Conservation (phyloP, 495 filamentous ascomycete species). For the Aspergillus olivimuriae region DNA sequence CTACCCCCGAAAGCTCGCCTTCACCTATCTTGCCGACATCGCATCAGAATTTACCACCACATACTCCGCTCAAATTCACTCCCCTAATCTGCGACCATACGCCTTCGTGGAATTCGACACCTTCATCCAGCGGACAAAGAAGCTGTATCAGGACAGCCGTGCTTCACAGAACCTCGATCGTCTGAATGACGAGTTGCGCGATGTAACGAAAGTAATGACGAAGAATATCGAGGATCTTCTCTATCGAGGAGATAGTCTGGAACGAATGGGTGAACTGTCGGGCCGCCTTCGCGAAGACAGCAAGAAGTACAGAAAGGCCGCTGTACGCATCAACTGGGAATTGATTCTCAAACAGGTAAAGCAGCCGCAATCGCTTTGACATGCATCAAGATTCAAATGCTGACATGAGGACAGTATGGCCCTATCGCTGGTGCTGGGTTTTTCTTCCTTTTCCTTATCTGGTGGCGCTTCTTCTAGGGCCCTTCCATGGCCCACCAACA, state of each 20-base stretch:
- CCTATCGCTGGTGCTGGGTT: slow-evolving; percentile 74
- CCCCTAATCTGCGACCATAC: slow-evolving; percentile 76
- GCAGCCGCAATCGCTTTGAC: slow-evolving; percentile 3
- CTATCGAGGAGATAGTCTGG: slow-evolving; percentile 89
- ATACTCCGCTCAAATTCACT: slow-evolving; percentile 69
- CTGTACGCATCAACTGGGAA: slow-evolving; percentile 98
- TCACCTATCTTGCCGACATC: slow-evolving; percentile 95
- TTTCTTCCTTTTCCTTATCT: slow-evolving; percentile 77
- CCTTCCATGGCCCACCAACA: slow-evolving; percentile 3
- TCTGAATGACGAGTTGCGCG: slow-evolving; percentile 89
- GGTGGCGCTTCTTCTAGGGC: slow-evolving; percentile 82
- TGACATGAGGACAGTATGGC: slow-evolving; percentile 59
- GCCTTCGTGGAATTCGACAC: slow-evolving; percentile 97
- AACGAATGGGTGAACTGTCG: slow-evolving; percentile 95
- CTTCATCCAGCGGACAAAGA: slow-evolving; percentile 89
- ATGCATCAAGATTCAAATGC: too few species aligned
- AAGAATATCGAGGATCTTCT: slow-evolving; percentile 99
- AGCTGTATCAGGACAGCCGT: slow-evolving; percentile 88
- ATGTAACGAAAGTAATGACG: slow-evolving; percentile 99
- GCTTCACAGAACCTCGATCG: slow-evolving; percentile 82
- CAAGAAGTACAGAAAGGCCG: slow-evolving; percentile 85
- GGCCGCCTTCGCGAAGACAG: slow-evolving; percentile 82
- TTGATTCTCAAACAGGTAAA: slow-evolving; percentile 82
- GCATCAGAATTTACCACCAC: slow-evolving; percentile 84
- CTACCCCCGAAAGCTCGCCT: slow-evolving; percentile 96